Evolutionary conservation across 768 basidiomycete genomes (phyloP), one percentile per base, ranked within the genome.

Genomic region (Chiua virens): DNA sequence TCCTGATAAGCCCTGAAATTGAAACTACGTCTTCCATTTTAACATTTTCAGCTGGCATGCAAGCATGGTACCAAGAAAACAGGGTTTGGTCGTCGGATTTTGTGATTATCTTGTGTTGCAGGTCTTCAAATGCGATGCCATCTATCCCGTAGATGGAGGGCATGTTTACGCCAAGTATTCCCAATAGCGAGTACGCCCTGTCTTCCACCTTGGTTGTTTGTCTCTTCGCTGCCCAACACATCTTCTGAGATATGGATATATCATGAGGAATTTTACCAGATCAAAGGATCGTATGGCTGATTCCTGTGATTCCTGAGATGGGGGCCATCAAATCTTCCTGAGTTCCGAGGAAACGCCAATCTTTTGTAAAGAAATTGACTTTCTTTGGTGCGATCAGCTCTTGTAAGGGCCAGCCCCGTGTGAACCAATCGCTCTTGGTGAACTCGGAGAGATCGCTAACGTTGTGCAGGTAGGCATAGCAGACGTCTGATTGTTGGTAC

Each of bases 361-460:
- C 52, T n/a, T 51, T 49, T 1, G 58, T 52, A 36, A 61, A 71
- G 51, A 71, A 70, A 28, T 45, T 52, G 51, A 66, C 53, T 13
- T 11, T 22, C 20, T 18, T 54, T 3, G 69, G 69, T 14, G 69
- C 70, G 13, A 71, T 56, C 37, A 67, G 45, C 17, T 67, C 68
- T 41, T 67, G 66, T 5, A 69, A 45, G 10, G 68, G 68, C 66
- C 57, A 71, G 10, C 71, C 67, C 25, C 69, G 53, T 20, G 23
- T 39, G 51, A 71, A 67, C 69, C 69, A 70, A 14, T 60, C 57
- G 43, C 66, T 68, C n/a, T 50, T 27, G 5, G 17, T 42, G 23
- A 65, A 56, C 21, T 50, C 37, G 50, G 56, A 45, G 0, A 42
- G 38, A 17, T 62, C 54, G 34, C 18, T 41, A 37, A 69, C 54